Evolutionary conservation across 352 stramenopile genomes (phyloP), one percentile per base, ranked within the genome.

Genomic region (Pythium dissotocum): DNA sequence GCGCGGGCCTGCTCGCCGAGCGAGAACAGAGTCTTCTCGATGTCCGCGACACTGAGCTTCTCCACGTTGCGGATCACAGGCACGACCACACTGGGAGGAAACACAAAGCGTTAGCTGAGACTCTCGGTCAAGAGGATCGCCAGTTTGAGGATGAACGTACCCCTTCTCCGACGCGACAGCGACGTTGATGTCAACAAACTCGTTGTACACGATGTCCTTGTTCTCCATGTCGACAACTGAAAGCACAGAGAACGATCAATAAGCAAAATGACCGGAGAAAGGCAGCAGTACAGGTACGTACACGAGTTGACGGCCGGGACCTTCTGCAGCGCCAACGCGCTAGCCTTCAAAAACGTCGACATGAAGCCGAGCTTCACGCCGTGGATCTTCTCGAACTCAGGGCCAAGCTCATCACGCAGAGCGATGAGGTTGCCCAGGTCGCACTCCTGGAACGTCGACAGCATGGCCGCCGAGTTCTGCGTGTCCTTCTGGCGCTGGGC

Each of bases 401-500:
- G 87, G 62, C 95, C 94, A 33, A 97, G 82, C 54, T 96, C 90
- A 26, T 96, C 90, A 58, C 94, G 87, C 42, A 98, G 72, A 69
- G 94, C 94, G 65, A 99, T 97, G n/a, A 99, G 83, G 60, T 95
- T 96, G 51, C 91, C 87, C 82, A 99, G 93, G 75, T 99, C 98
- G 62, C 90, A 96, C 79, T 99, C 98, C 78, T 99, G 97, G 87
- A 99, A 99, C 51, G 98, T 99, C 18, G 97, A 99, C 12, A 99
- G 86, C 90, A 99, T 99, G 33, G 98, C 98, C 26, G 97, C 96
- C 26, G 92, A 96, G 81, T 99, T 99, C 87, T 99, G 97, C 33
- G 96, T 97, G 71, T 99, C 97, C 77, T 99, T 99, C 56, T 99
- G 87, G 53, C 98, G 89, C 62, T 98, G 78, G 13, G 98, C 97